A percentile compares a stretch with the other conserved stretches of the same genome.
Conservation (phyloP, 140 eudicot genomes). For the Oenanthe javanica region DNA sequence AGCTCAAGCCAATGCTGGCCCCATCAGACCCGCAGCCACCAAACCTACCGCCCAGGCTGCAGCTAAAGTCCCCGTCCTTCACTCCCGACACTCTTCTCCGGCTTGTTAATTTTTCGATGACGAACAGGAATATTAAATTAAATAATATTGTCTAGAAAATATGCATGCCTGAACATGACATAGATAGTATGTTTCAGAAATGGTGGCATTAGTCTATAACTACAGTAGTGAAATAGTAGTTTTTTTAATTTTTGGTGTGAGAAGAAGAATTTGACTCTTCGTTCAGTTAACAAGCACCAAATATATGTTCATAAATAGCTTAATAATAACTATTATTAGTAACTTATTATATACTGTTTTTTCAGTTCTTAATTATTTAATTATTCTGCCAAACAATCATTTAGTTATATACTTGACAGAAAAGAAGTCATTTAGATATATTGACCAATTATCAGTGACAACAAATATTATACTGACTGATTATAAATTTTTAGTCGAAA, state of each 20-base stretch:
- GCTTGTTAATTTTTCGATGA: conserved; percentile 13
- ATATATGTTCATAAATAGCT: background rate
- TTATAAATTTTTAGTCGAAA: no score
- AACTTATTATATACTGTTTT: background rate
- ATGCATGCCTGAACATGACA: background rate
- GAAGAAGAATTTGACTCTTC: background rate
- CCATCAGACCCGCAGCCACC: conserved; percentile 14
- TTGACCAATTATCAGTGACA: background rate
- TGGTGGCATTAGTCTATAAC: background rate
- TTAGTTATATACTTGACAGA: no score
- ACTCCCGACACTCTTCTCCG: conserved; percentile 26
- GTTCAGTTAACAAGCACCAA: background rate
- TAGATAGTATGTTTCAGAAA: background rate
- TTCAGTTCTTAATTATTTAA: no score
- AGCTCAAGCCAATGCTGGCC: background rate
- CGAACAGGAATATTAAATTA: background rate
- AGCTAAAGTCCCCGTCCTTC: conserved; percentile 13
- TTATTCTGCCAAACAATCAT: background rate
- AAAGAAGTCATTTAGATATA: background rate
- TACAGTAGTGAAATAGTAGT: background rate
- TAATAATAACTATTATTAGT: background rate
- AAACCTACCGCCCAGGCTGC: conserved; percentile 10
- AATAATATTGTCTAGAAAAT: background rate
- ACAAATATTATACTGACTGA: no score
- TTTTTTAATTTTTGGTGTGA: background rate